Base-by-base conservation (phyloP, 495 filamentous ascomycete species). In the Aspergillus funiculosus region DNA sequence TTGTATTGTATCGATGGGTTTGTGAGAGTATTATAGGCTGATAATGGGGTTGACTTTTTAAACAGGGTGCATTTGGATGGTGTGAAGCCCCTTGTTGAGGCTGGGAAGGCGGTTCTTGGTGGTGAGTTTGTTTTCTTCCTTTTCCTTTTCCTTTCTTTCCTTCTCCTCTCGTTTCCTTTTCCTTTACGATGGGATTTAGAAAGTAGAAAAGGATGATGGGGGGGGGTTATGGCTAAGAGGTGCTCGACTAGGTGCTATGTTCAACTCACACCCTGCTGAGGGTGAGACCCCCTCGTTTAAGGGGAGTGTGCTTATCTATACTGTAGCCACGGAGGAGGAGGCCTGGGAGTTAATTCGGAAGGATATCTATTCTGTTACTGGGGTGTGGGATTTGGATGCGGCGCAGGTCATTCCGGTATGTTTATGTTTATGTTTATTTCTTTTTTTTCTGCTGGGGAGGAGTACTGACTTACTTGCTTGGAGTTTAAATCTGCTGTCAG, bases 351-450 rank as follows among this genome's bases (percentile, higher is more conserved):
- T 74, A 6, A 56, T 96, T 35, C 75, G 76, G 61, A 70, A 80
- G 9, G 90, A 96, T 60, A 71, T 88, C 5, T 95, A 95, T 56
- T 66, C 69, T 13, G 66, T 57, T 40, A 62, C 50, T n/a, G 83
- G 78, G 0, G 86, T 96, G 10, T 95, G 90, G 90, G 87, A 95
- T 74, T 68, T 82, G 49, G 77, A 83, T 13, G 89, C 86, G 58
- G 82, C 85, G 28, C 63, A 73, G 54, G 64, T 75, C 43, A 61
- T 69, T 57, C 71, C 71, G 50, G 72, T 74, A 58, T 51, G 65
- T 62, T 39, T n/a, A n/a, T n/a, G n/a, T n/a, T n/a, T n/a, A n/a
- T n/a, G n/a, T n/a, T 5, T 15, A 13, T n/a, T 22, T 34, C n/a
- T 11, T 37, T 24, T 30, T 5, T 20, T 13, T 21, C 39, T 45